A percentile compares a stretch with the other conserved stretches of the same genome.
phyloP scores from a whole-genome alignment of 495 filamentous ascomycete genomes.

The Halenospora varia region DNA sequence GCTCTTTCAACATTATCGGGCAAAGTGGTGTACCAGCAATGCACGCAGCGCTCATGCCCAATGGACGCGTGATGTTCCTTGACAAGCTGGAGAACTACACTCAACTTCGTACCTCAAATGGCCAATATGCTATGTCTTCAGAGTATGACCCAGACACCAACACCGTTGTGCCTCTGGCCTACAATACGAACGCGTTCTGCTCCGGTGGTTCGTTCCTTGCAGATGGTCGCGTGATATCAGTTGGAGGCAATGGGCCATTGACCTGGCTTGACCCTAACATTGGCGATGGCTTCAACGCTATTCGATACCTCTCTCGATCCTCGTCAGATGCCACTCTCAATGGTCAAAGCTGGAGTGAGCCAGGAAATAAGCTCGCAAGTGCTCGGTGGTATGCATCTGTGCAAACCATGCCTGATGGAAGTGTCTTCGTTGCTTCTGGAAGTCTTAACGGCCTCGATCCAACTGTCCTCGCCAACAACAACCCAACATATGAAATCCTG shows the following conservation, averaged over 20 bases:
- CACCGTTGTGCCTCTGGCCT: conserved; percentile 41
- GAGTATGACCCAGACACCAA: conserved; percentile 55
- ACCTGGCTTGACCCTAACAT: conserved; percentile 53
- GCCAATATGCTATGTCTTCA: conserved; percentile 54
- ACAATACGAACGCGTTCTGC: conserved; percentile 61
- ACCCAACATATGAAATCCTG: conserved; percentile 57
- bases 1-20: conserved; percentile 45
- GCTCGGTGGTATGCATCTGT: conserved; percentile 58
- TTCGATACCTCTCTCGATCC: conserved; percentile 51
- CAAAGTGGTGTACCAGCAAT: conserved; percentile 58
- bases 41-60: conserved; percentile 58
- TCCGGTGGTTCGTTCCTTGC: conserved; percentile 56
- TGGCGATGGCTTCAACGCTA: conserved; percentile 52
- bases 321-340: conserved; percentile 41
- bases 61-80: conserved; percentile 56
- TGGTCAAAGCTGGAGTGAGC: conserved; percentile 51
- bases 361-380: conserved; percentile 48
- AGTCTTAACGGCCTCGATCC: conserved; percentile 58
- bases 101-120: conserved; percentile 47
- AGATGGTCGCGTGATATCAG: conserved; percentile 47
- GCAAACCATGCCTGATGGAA: conserved; percentile 53
- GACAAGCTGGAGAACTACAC: conserved; percentile 64
- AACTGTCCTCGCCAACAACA: conserved; percentile 52
- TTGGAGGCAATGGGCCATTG: conserved; percentile 57
- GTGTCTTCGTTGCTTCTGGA: conserved; percentile 58